These are phyloP conservation scores for Aspergillus uvarum DNA, from an alignment of 2,329 filamentous ascomycete species.

Conservation along the genomic window DNA sequence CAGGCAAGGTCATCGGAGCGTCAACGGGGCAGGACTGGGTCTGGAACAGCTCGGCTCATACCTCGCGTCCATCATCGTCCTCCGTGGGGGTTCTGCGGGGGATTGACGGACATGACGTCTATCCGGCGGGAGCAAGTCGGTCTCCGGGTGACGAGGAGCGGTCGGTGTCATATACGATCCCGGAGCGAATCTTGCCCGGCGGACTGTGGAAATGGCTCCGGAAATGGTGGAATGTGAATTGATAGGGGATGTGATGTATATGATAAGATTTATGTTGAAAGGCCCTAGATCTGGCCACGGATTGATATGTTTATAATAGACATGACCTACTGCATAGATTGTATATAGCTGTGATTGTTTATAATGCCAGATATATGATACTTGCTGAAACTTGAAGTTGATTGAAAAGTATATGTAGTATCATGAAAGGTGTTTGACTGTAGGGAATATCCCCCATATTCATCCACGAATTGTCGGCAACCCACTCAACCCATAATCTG, in stretches of 20 bases:
- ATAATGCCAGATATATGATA: background rate
- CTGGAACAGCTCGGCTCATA: background rate
- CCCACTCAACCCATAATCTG: slow-evolving; percentile 81
- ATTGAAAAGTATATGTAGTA: too few relatives aligned
- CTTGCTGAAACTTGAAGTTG: background rate
- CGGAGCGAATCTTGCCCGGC: slow-evolving; percentile 2
- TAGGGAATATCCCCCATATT: background rate
- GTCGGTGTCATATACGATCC: background rate
- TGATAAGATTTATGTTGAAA: slow-evolving; percentile 1
- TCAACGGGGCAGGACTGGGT: slow-evolving; percentile 19
- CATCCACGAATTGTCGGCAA: background rate
- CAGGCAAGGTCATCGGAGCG: slow-evolving; percentile 49
- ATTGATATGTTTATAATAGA: background rate
- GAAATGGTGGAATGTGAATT: slow-evolving; percentile 13
- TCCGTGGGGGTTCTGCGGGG: slow-evolving; percentile 39
- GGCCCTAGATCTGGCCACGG: background rate
- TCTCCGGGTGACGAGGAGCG: background rate
- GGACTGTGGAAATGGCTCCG: slow-evolving; percentile 17
- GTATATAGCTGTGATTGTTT: background rate
- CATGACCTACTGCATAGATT: background rate
- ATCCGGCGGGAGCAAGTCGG: background rate
- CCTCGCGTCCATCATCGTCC: slow-evolving; percentile 17
- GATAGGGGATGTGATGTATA: slow-evolving; percentile 7
- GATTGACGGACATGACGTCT: slow-evolving; percentile 37
- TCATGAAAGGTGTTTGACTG: too few relatives aligned